These are phyloP conservation scores for Nissolia schottii DNA, from an alignment of 306 rosid genomes.

Conservation along the genomic window DNA sequence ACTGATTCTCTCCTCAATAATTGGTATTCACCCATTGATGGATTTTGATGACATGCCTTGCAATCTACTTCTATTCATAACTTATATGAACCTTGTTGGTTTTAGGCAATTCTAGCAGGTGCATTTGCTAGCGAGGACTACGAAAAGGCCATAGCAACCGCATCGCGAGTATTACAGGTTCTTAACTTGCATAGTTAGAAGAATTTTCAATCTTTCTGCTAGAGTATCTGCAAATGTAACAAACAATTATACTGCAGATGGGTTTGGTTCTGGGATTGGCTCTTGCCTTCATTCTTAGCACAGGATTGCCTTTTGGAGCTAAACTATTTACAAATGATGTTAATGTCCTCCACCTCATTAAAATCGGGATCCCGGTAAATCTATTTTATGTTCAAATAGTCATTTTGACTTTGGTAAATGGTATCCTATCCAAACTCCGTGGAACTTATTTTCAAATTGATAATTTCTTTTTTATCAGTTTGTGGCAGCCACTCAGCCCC, in stretches of 20 bases:
- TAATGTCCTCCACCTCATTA: constrained; percentile 52
- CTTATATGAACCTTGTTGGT: background rate
- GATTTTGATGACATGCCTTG: background rate
- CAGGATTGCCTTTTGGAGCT: constrained; percentile 62
- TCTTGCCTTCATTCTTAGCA: constrained; percentile 59
- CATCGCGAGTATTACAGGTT: constrained; percentile 73
- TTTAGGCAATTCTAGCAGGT: constrained; percentile 79
- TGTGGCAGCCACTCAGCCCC: constrained; percentile 79
- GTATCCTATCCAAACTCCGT: background rate
- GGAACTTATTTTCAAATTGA: constrained; percentile 4
- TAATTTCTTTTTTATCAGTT: constrained; percentile 40
- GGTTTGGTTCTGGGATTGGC: constrained; percentile 62
- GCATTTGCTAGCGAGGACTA: constrained; percentile 70
- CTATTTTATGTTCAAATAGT: background rate
- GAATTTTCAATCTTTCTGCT: background rate
- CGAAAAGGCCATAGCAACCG: constrained; percentile 55
- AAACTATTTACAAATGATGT: constrained; percentile 56
- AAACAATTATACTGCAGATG: constrained; percentile 42
- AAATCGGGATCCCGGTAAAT: constrained; percentile 64
- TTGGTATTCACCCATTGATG: background rate
- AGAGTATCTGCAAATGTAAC: background rate
- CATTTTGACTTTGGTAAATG: background rate
- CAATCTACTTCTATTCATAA: background rate
- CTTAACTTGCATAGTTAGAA: background rate
- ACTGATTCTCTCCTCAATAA: background rate